These are phyloP conservation scores for Botrytis byssoidea DNA, from an alignment of 2,329 filamentous ascomycete species.

Conservation along the genomic window DNA sequence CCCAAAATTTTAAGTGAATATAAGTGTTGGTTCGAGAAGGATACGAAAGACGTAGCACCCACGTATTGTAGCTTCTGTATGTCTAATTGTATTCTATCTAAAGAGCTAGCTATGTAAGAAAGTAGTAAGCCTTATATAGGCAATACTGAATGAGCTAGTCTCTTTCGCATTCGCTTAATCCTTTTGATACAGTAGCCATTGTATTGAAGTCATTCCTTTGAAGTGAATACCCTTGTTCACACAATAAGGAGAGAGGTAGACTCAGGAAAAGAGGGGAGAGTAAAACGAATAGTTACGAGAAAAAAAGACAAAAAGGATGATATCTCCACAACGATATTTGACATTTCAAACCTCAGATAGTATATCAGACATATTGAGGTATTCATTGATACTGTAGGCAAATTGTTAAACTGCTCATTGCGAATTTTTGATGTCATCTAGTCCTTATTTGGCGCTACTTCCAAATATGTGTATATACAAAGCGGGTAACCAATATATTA, in stretches of 20 bases:
- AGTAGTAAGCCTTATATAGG: no score
- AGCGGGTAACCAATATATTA: not conserved
- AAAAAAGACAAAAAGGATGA: not conserved
- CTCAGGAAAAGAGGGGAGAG: not conserved
- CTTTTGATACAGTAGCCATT: no score
- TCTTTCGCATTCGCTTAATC: no score
- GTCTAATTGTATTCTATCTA: no score
- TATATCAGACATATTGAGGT: not conserved
- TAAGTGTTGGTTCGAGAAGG: no score
- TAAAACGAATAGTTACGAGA: not conserved
- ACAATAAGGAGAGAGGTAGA: not conserved
- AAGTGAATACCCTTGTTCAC: no score
- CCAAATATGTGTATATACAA: not conserved
- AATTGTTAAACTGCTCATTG: not conserved
- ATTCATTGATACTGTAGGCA: not conserved
- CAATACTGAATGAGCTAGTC: no score
- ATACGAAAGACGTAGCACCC: no score
- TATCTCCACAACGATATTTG: not conserved
- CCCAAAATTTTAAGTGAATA: not conserved
- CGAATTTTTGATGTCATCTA: not conserved
- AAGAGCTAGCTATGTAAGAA: no score
- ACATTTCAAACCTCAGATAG: not conserved
- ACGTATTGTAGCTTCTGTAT: no score
- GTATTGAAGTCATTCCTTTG: no score
- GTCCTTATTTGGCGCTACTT: not conserved